Conservation (phyloP, 2,329 filamentous ascomycete genomes). For the Exophiala mesophila region DNA sequence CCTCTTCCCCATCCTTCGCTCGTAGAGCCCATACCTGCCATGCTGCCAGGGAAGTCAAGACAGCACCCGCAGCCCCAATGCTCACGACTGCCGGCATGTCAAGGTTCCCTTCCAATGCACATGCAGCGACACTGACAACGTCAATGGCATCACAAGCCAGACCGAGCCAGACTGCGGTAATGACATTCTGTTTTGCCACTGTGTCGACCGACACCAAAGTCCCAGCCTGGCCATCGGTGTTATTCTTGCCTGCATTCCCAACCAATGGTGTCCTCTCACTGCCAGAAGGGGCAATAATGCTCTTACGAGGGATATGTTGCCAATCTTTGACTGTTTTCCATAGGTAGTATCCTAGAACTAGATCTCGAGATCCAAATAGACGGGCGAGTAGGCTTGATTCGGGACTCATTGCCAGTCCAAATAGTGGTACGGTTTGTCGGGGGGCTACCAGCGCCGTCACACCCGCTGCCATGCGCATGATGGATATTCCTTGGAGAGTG, state of each 20-base stretch:
- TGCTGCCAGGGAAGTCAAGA: background rate
- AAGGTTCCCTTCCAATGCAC: conserved; percentile 3
- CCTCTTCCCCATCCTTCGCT: too few relatives aligned
- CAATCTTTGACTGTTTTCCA: conserved; percentile 5
- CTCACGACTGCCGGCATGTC: background rate
- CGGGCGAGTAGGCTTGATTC: conserved; percentile 7
- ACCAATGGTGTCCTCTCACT: background rate
- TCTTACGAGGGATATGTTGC: background rate
- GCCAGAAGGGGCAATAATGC: background rate
- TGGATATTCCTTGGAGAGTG: conserved; percentile 5
- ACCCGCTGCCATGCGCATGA: conserved; percentile 9
- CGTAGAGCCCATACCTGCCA: too few relatives aligned
- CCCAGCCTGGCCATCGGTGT: background rate
- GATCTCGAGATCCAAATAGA: conserved; percentile 7
- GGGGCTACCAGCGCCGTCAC: conserved; percentile 7
- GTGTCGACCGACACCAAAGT: background rate
- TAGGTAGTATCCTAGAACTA: conserved; percentile 11
- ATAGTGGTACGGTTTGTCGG: conserved; percentile 3
- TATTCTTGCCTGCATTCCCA: background rate
- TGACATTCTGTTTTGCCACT: background rate
- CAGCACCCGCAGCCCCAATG: background rate
- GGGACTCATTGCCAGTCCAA: conserved; percentile 2
- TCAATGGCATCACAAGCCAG: conserved; percentile 7
- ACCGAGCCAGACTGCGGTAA: conserved; percentile 10
- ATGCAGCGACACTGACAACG: conserved; percentile 4